Evolutionary conservation across 2,329 filamentous ascomycete species (phyloP).

Genomic region (Colletotrichum sp.): DNA sequence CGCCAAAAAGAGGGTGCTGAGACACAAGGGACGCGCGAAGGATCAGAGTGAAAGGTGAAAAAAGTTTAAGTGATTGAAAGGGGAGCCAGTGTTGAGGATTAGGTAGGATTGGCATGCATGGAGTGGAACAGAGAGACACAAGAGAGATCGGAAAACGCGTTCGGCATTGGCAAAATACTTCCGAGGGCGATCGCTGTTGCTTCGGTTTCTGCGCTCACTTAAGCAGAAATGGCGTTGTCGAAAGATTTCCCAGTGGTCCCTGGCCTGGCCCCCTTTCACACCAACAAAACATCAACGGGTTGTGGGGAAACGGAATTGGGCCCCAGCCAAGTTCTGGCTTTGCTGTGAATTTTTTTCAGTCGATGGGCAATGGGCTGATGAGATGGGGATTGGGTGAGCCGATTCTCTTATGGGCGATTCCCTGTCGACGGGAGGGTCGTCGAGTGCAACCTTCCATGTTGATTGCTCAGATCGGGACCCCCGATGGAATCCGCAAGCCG

Average conservation of each 20-base stretch:
- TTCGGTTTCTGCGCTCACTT: not conserved
- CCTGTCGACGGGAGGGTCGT: not conserved
- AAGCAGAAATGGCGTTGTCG: slow-evolving; percentile 14
- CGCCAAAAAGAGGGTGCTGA: not conserved
- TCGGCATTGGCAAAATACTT: slow-evolving; percentile 9
- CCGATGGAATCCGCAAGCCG: not conserved
- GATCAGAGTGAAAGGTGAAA: not conserved
- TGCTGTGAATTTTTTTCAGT: not conserved
- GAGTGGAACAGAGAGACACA: not conserved
- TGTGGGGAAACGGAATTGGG: not conserved
- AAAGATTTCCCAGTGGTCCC: not conserved
- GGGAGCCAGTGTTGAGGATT: not conserved
- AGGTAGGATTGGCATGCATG: slow-evolving; percentile 4
- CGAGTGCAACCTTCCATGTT: not conserved
- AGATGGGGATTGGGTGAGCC: slow-evolving; percentile 3
- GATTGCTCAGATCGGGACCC: not conserved
- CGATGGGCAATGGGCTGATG: not conserved
- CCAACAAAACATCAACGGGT: not conserved
- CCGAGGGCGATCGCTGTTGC: not conserved
- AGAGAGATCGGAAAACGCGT: not conserved
- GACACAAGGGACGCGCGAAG: not conserved
- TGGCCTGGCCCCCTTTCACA: not conserved
- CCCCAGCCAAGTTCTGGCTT: not conserved
- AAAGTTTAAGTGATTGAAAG: not conserved
- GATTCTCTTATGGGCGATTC: not conserved